Percentiles rank a stretch among this genome's conserved stretches.
Evolutionary conservation across 805 yeast species (phyloP).

Genomic region (Kodamaea hsintzibuensis): DNA sequence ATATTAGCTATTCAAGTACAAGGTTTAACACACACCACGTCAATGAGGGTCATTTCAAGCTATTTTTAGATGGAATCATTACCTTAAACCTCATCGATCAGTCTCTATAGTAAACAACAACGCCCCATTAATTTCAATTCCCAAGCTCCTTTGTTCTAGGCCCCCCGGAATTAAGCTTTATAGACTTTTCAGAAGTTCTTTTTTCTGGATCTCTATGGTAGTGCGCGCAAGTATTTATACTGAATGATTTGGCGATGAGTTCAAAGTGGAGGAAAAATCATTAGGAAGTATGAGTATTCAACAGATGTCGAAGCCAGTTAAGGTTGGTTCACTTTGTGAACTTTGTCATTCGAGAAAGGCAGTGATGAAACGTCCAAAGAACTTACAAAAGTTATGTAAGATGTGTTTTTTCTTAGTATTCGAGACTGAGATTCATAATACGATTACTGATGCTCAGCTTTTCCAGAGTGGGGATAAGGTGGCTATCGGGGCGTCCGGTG

Average conservation of each 20-base stretch:
- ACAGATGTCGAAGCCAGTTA: neutral
- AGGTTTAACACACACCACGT: neutral
- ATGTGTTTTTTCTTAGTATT: constrained; percentile 86
- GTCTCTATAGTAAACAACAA: neutral
- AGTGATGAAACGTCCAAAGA: constrained; percentile 88
- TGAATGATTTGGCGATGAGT: constrained; percentile 2
- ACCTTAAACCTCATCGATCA: neutral
- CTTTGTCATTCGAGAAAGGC: constrained; percentile 82
- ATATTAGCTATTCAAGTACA: no score
- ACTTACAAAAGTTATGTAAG: constrained; percentile 85
- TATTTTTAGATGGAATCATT: constrained; percentile 2
- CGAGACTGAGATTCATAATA: constrained; percentile 93
- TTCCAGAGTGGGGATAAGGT: constrained; percentile 82
- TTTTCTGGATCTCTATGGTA: neutral
- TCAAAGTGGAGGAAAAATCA: neutral
- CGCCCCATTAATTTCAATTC: neutral
- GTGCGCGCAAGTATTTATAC: neutral
- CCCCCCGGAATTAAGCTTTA: neutral
- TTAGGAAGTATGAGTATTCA: neutral
- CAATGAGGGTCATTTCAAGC: neutral
- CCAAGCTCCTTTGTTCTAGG: neutral
- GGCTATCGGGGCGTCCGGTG: constrained; percentile 99
- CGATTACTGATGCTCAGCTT: constrained; percentile 68
- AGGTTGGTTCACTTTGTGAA: constrained; percentile 57
- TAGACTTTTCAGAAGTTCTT: neutral